Percentiles rank a stretch among this genome's conserved stretches.
These are phyloP conservation scores for Mucor sp. DNA, from an alignment of 371 early-diverging fungal genomes.

Conservation along the genomic window DNA sequence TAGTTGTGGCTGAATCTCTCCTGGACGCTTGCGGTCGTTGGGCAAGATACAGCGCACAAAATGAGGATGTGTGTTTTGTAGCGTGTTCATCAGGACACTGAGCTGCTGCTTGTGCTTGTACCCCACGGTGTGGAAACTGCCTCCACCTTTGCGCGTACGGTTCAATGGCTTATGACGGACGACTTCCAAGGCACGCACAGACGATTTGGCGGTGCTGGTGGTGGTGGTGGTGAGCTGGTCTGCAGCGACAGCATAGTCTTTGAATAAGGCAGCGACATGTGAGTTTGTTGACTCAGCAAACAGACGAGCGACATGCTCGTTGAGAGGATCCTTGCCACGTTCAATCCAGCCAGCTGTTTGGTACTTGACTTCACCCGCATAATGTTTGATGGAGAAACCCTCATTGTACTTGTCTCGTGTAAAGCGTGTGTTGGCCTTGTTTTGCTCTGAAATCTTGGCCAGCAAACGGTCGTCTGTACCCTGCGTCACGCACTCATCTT, in stretches of 20 bases:
- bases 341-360: conserved; percentile 96
- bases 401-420: neutral
- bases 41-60: conserved; percentile 99
- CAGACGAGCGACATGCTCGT: conserved; percentile 92
- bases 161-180: neutral
- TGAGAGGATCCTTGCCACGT: conserved; percentile 99
- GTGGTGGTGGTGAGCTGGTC: no score
- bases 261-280: conserved; percentile 80
- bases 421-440: neutral
- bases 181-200: neutral
- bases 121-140: conserved; percentile 96
- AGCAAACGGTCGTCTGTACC: conserved; percentile 95
- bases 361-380: conserved; percentile 99
- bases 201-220: no score
- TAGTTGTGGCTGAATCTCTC: conserved; percentile 78
- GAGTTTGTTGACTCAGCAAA: conserved; percentile 84
- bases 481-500: conserved; percentile 99
- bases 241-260: conserved; percentile 63
- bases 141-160: conserved; percentile 53
- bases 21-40: conserved; percentile 92
- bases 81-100: conserved; percentile 87
- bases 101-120: conserved; percentile 98
- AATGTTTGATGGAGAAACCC: conserved; percentile 92
- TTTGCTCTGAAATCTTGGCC: conserved; percentile 2
- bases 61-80: conserved; percentile 96